Conservation (phyloP, 2,329 filamentous ascomycete genomes). For the Gnomoniopsis sp. region DNA sequence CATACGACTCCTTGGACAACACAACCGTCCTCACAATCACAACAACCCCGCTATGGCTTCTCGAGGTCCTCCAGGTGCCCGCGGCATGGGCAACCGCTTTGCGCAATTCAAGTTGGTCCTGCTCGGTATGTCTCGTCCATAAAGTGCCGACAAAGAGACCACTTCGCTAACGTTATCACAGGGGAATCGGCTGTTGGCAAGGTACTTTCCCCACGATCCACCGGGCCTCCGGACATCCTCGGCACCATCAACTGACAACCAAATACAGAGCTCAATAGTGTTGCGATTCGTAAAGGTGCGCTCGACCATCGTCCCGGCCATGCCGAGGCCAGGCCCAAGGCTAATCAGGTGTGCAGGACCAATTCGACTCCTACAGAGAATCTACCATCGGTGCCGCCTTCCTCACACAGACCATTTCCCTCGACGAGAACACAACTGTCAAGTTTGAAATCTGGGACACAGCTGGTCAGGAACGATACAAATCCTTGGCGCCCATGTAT, state of each 20-base stretch:
- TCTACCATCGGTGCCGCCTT: slow-evolving; percentile 98
- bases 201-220: slow-evolving; percentile 46
- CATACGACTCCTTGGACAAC: slow-evolving; percentile 14
- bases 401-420: slow-evolving; percentile 96
- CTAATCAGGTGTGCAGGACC: slow-evolving; percentile 60
- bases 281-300: slow-evolving; percentile 94
- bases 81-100: slow-evolving; percentile 76
- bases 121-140: slow-evolving; percentile 64
- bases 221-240: slow-evolving; percentile 2
- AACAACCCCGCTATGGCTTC: slow-evolving; percentile 67
- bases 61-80: slow-evolving; percentile 63
- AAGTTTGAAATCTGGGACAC: slow-evolving; percentile 99
- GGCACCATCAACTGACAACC: slow-evolving; percentile 25
- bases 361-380: slow-evolving; percentile 97
- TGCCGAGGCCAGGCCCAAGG: slow-evolving; percentile 12
- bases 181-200: slow-evolving; percentile 99
- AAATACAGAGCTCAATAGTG: slow-evolving; percentile 83
- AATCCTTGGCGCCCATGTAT: slow-evolving; percentile 98
- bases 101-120: slow-evolving; percentile 99
- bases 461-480: slow-evolving; percentile 97
- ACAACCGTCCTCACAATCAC: slow-evolving; percentile 17
- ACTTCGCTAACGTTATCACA: slow-evolving; percentile 44
- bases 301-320: not conserved
- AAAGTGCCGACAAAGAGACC: not conserved
- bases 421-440: slow-evolving; percentile 96